phyloP scores from a whole-genome alignment of 2,329 filamentous ascomycete species.

The Aureobasidium sp. region DNA sequence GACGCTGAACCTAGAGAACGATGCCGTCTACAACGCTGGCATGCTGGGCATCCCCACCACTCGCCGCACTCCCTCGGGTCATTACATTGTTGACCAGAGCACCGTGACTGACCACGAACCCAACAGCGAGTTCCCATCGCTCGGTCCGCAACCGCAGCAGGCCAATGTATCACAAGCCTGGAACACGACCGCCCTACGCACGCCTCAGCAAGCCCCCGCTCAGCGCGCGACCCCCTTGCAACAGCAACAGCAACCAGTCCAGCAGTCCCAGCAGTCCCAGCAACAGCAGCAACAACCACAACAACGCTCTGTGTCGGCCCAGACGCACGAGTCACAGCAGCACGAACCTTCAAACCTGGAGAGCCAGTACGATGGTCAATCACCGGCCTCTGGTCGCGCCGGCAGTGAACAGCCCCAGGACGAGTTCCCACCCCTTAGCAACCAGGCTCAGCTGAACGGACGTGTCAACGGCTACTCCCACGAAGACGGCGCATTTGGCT shows the following conservation, averaged over 20 bases:
- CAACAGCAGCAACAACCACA: constrained; percentile 38
- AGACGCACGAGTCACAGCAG: neutral
- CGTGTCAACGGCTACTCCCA: constrained; percentile 20
- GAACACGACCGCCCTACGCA: constrained; percentile 48
- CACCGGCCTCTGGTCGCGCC: constrained; percentile 43
- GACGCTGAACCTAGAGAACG: neutral
- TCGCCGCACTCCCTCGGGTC: neutral
- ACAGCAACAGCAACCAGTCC: constrained; percentile 18
- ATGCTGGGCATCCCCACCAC: neutral
- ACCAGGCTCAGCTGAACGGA: constrained; percentile 34
- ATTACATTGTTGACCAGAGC: neutral
- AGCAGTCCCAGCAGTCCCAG: constrained; percentile 35
- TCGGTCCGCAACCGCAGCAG: constrained; percentile 48
- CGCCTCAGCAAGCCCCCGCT: constrained; percentile 25
- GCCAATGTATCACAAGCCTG: constrained; percentile 47
- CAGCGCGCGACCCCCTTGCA: constrained; percentile 31
- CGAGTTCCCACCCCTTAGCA: constrained; percentile 52
- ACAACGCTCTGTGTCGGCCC: constrained; percentile 21
- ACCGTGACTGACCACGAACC: constrained; percentile 18
- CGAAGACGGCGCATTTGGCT: constrained; percentile 13
- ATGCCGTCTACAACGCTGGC: neutral
- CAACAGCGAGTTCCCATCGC: constrained; percentile 52
- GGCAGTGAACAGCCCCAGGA: constrained; percentile 45
- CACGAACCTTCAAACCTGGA: constrained; percentile 29
- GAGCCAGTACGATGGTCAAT: constrained; percentile 48